A percentile compares a stretch with the other conserved stretches of the same genome.
Evolutionary conservation across 1,284 basidiomycete species (phyloP).

Genomic region (Melampsora larici-populina): DNA sequence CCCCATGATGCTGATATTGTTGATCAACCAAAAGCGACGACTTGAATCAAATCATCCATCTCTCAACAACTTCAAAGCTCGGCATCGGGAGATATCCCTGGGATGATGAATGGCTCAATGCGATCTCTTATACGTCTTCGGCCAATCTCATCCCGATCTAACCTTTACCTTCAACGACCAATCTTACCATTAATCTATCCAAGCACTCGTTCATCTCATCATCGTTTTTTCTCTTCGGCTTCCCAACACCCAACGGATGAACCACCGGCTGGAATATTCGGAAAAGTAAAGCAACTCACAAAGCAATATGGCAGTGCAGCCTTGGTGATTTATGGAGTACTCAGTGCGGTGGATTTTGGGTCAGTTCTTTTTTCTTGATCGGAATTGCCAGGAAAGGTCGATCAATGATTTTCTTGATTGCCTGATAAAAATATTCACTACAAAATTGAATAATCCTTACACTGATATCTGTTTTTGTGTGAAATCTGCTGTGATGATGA

Average conservation of each 20-base stretch:
- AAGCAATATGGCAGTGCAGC: slow-evolving; percentile 92
- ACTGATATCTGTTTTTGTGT: not conserved
- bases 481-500: not conserved
- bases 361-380: slow-evolving; percentile 27
- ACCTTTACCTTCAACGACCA: too few species aligned
- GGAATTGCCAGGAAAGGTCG: not conserved
- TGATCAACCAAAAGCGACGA: too few species aligned
- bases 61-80: too few species aligned
- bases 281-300: slow-evolving; percentile 73
- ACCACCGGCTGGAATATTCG: slow-evolving; percentile 48
- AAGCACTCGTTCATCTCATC: slow-evolving; percentile 56
- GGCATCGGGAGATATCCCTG: too few species aligned
- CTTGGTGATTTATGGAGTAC: slow-evolving; percentile 73
- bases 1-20: too few species aligned
- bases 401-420: not conserved
- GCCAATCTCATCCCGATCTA: too few species aligned
- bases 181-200: slow-evolving; percentile 51
- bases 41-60: too few species aligned
- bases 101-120: too few species aligned
- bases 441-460: not conserved
- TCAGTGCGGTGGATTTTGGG: slow-evolving; percentile 72
- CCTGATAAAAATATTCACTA: not conserved
- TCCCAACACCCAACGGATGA: slow-evolving; percentile 46
- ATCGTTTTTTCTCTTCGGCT: slow-evolving; percentile 51
- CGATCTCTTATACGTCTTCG: too few species aligned